Evolutionary conservation across 2,329 filamentous ascomycete genomes (phyloP), one percentile per base, ranked within the genome.

Genomic region (Penicillium vulpinum): DNA sequence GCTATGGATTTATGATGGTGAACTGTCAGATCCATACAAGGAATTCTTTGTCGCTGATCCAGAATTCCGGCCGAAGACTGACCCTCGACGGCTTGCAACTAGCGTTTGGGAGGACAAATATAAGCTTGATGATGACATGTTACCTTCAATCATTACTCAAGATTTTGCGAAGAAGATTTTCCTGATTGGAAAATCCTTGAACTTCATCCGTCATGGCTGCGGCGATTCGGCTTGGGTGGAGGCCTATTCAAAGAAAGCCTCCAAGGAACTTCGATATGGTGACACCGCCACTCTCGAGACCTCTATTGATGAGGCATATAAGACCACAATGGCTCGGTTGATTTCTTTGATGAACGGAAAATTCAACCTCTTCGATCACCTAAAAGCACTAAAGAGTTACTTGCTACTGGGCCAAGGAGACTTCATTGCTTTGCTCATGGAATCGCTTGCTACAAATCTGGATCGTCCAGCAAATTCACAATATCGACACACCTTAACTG

Each of bases 71-170:
- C 80, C 85, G 58, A 78, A 81, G 56, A 68, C 74, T 28, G 78
- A 81, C 64, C 78, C 77, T 28, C 72, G 78, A 35, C 74, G 77
- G 50, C 76, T 78, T 44, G 89, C 90, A 16, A 92, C 89, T 36
- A 97, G 92, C 63, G 92, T 97, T 2, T 99, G 94, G 94, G 92
- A 97, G 73, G 92, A 96, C 75, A 97, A 97, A 73, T 99, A 96
- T 76, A 89, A 91, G 69, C 82, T 97, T 38, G 88, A 90, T 65
- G 83, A 89, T 57, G 83, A 85, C 46, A 94, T 97, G 89, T 87
- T 97, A 24, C 94, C 94, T 0, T 92, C 88, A 40, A 97, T 97
- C 68, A 92, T 97, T 65, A 95, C 91, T 0, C 83, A 89, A 43
- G 92, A 96, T 59, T 97, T 99, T 75, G 92, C 94, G 0, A 91